phyloP scores from a whole-genome alignment of 2,329 filamentous ascomycete species.

The Fusarium transvaalense region DNA sequence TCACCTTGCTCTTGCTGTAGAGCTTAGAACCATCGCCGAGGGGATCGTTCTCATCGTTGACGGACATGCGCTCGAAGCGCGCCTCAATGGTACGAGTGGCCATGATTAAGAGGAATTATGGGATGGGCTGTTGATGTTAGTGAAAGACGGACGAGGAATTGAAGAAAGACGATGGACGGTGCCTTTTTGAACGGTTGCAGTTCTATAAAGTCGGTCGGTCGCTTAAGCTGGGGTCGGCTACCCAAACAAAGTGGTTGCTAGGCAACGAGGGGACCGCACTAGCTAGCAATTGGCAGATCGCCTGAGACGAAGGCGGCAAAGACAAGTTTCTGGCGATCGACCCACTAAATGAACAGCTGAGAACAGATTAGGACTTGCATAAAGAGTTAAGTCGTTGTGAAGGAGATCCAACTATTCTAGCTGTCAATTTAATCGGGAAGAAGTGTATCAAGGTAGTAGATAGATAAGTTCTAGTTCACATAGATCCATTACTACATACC shows the following conservation, averaged over 20 bases:
- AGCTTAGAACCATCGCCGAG: conserved; percentile 63
- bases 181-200: conserved; percentile 29
- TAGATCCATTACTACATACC: not conserved
- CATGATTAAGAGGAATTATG: conserved; percentile 59
- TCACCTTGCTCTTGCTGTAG: conserved; percentile 84
- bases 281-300: conserved; percentile 4
- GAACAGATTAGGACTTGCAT: not conserved
- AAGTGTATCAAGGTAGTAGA: not conserved
- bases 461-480: not conserved
- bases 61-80: conserved; percentile 89
- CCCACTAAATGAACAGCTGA: not conserved
- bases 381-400: not conserved
- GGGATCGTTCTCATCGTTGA: conserved; percentile 87
- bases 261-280: conserved; percentile 19
- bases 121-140: conserved; percentile 43
- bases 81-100: conserved; percentile 83
- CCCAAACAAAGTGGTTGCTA: conserved; percentile 33
- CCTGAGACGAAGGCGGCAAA: conserved; percentile 6
- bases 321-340: conserved; percentile 14
- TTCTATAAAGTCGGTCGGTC: conserved; percentile 16
- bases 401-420: not conserved
- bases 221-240: conserved; percentile 28
- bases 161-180: conserved; percentile 30
- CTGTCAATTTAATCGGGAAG: not conserved
- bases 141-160: conserved; percentile 20